Percentiles rank a stretch among this genome's conserved stretches.
Evolutionary conservation across 73 alveolate genomes (phyloP).

Genomic region (Tetrahymena malaccensis): DNA sequence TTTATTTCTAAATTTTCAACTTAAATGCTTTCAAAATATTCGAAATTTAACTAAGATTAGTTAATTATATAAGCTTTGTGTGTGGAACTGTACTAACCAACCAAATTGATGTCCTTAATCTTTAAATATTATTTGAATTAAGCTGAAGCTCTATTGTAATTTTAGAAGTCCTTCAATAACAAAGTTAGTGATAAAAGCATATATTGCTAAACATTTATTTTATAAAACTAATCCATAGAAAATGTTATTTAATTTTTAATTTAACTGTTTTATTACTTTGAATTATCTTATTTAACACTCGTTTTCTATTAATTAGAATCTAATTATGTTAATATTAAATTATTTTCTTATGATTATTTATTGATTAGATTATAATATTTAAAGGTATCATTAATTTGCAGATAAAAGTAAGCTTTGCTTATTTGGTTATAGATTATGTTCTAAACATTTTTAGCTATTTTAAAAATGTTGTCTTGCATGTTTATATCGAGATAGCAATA

Average conservation of each 20-base stretch:
- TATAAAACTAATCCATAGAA: background rate
- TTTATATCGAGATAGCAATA: background rate
- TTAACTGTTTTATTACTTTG: too few species aligned
- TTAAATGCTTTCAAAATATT: background rate
- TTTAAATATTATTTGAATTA: background rate
- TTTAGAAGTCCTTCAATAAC: background rate
- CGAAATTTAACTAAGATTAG: background rate
- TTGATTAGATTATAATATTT: background rate
- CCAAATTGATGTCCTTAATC: background rate
- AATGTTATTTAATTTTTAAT: background rate
- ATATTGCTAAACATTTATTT: background rate
- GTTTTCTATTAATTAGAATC: background rate
- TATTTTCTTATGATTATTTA: background rate
- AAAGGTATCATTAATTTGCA: background rate
- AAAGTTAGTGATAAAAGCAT: background rate
- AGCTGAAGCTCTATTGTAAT: background rate
- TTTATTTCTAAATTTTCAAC: background rate
- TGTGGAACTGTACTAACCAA: background rate
- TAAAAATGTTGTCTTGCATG: background rate
- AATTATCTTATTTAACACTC: too few species aligned
- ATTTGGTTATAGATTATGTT: background rate
- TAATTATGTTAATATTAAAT: background rate
- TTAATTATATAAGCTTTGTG: background rate
- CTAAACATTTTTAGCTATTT: background rate
- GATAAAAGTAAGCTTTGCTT: background rate